These are phyloP conservation scores for Cystobasidium ongulense DNA, from an alignment of 768 basidiomycete genomes.

Conservation along the genomic window DNA sequence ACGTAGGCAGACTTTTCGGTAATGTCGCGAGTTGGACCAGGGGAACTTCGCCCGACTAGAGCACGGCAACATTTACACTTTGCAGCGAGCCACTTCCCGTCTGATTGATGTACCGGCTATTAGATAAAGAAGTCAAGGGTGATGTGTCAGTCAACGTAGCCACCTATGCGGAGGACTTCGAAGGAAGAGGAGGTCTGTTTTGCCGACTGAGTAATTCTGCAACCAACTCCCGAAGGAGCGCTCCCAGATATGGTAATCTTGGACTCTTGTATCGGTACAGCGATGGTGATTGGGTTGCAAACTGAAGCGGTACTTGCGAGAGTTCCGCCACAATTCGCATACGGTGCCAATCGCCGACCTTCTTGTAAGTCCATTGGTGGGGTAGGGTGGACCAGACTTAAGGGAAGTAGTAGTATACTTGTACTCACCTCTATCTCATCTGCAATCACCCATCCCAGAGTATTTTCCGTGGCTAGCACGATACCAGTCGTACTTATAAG, in stretches of 20 bases:
- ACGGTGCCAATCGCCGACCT: slow-evolving; percentile 20
- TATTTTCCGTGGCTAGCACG: slow-evolving; percentile 59
- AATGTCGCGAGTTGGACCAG: slow-evolving; percentile 4
- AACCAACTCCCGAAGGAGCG: background rate
- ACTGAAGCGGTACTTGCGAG: background rate
- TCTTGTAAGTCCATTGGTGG: slow-evolving; percentile 43
- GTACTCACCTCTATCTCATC: slow-evolving; percentile 57
- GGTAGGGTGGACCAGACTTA: slow-evolving; percentile 48
- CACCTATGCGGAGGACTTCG: background rate
- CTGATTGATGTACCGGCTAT: background rate
- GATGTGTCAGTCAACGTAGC: slow-evolving; percentile 27
- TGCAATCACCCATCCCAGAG: slow-evolving; percentile 49
- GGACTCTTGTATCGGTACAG: slow-evolving; percentile 30
- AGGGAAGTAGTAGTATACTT: too few relatives aligned
- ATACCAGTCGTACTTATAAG: slow-evolving; percentile 87
- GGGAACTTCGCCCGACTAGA: slow-evolving; percentile 52
- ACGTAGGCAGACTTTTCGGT: slow-evolving; percentile 33
- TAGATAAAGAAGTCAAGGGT: background rate
- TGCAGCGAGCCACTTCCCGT: slow-evolving; percentile 55
- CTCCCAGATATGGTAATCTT: background rate
- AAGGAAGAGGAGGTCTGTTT: slow-evolving; percentile 24
- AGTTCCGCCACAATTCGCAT: slow-evolving; percentile 19
- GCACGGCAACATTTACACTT: slow-evolving; percentile 71
- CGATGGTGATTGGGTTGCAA: background rate
- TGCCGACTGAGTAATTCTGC: background rate